Conservation (phyloP, 441 rosid genomes). For the Pelargonium cotyledonis region DNA sequence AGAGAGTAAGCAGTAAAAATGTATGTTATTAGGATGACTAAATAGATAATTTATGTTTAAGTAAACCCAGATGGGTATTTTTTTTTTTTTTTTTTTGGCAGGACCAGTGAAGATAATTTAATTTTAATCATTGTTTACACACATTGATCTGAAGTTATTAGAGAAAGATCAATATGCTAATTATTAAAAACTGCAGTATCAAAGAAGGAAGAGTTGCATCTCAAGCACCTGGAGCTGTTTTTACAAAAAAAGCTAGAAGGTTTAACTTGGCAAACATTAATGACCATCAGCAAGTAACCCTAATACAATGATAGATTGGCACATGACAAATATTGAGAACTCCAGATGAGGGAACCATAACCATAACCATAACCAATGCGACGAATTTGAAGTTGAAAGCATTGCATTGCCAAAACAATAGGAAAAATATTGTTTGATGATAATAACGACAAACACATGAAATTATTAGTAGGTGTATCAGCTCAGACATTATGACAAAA, state of each 20-base stretch:
- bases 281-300: background rate
- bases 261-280: too few relatives aligned
- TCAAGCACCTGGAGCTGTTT: background rate
- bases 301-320: too few relatives aligned
- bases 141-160: background rate
- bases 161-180: background rate
- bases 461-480: background rate
- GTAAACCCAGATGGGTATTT: background rate
- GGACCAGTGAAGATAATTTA: background rate
- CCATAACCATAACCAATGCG: background rate
- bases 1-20: too few relatives aligned
- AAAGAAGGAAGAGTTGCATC: background rate
- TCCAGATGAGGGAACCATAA: background rate
- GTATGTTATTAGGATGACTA: too few relatives aligned
- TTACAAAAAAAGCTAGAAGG: too few relatives aligned
- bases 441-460: background rate
- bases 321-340: background rate
- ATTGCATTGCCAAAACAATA: background rate
- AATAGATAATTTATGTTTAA: background rate
- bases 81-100: background rate
- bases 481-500: background rate
- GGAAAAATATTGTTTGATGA: background rate
- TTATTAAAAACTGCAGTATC: background rate
- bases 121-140: background rate
- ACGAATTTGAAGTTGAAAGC: background rate